Evolutionary conservation across 768 basidiomycete species (phyloP), one percentile per base, ranked within the genome.

Genomic region (Agaricus bisporus): DNA sequence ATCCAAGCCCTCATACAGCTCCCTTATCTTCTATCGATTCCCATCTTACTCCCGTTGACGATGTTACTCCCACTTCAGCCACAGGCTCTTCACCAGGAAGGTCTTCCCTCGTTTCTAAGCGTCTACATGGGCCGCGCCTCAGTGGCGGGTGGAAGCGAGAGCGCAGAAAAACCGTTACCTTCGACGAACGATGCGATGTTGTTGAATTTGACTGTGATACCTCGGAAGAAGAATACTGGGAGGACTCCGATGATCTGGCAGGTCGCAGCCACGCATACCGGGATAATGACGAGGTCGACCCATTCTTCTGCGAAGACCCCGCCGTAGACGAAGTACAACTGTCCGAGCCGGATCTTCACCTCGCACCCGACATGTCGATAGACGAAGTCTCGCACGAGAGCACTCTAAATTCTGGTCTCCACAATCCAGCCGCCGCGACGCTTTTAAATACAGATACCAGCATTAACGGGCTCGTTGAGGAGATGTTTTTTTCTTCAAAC

Each of bases 131-230:
- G 2, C 90, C 90, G 4, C 84, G 90, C 28, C 69, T 79, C 3
- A 81, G 75, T 50, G 76, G 73, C 22, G 74, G 73, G 47, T 68
- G 70, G 1, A 75, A 62, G 61, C 75, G 81, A 18, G 78, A 80
- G 60, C 75, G 81, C 26, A 68, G 86, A 56, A 92, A 91, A 66
- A 91, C 81, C 0, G 91, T 94, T 25, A 87, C 81, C 1, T 94
- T 88, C 54, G 78, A 85, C 64, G 85, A 88, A 57, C 77, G 81
- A 10, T 88, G 86, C 59, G 90, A 93, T 56, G 89, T 94, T 10
- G 67, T 91, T 28, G 89, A 91, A 62, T 91, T 89, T 63, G 85
- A 88, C 53, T 70, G 76, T 17, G 86, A 87, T 15, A 54, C 53
- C 11, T 54, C 53, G 7, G 64, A 66, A 18, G 66, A 71, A 32